phyloP scores from a whole-genome alignment of 352 stramenopile species.

The Phytopythium montanum region DNA sequence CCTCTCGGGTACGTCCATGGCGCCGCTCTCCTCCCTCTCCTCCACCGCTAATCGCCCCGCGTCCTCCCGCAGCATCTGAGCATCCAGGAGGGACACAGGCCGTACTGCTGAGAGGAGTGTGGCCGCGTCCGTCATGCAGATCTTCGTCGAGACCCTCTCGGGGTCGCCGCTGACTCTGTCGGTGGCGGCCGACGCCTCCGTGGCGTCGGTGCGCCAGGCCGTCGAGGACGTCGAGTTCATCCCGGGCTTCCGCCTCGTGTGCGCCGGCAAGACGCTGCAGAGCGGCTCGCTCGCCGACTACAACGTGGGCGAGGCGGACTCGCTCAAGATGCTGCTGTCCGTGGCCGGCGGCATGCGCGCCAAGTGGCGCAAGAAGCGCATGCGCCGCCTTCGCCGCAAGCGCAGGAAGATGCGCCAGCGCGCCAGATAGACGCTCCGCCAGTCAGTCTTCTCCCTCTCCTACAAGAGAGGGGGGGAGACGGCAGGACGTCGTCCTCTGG shows the following conservation, averaged over 20 bases:
- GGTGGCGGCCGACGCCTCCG: constrained; percentile 85
- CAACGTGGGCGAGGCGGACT: constrained; percentile 90
- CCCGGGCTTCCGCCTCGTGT: constrained; percentile 89
- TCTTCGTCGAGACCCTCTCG: constrained; percentile 92
- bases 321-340: constrained; percentile 90
- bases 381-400: constrained; percentile 97
- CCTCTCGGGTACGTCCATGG: constrained; percentile 56
- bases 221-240: constrained; percentile 96
- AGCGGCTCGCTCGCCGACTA: constrained; percentile 90
- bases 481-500: constrained; percentile 5
- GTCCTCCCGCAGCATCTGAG: constrained; percentile 84
- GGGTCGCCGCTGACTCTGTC: constrained; percentile 76
- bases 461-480: background rate
- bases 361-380: constrained; percentile 99
- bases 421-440: constrained; percentile 98
- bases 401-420: constrained; percentile 98
- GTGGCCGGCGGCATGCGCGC: constrained; percentile 93
- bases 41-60: constrained; percentile 1
- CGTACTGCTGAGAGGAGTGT: constrained; percentile 14
- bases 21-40: background rate
- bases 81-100: constrained; percentile 82
- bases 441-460: background rate
- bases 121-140: constrained; percentile 86
- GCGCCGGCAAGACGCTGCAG: constrained; percentile 73
- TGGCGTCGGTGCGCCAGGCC: constrained; percentile 91